Evolutionary conservation across 1,139 yeast genomes (phyloP).

Genomic region (Kodamaea suecica): DNA sequence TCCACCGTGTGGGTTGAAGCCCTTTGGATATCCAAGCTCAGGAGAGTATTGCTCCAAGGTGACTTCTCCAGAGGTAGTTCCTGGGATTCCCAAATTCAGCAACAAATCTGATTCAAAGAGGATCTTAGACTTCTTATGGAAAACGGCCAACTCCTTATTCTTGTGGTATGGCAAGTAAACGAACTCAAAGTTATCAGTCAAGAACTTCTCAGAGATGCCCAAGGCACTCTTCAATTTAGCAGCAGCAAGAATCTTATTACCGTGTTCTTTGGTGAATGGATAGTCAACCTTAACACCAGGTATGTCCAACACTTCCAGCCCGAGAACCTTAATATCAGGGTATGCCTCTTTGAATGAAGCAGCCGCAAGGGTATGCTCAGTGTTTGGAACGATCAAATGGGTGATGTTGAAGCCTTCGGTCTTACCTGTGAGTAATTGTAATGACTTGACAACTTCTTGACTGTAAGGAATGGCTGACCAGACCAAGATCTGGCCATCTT

Average conservation of each 20-base stretch:
- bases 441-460: slow-evolving; percentile 36
- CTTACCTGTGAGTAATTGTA: slow-evolving; percentile 32
- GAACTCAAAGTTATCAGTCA: slow-evolving; percentile 21
- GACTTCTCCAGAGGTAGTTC: slow-evolving; percentile 13
- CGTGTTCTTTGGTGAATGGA: slow-evolving; percentile 17
- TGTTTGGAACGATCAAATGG: slow-evolving; percentile 50
- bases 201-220: slow-evolving; percentile 19
- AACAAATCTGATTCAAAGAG: slow-evolving; percentile 24
- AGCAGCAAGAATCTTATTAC: slow-evolving; percentile 24
- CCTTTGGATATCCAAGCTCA: slow-evolving; percentile 18
- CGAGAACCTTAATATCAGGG: slow-evolving; percentile 49
- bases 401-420: slow-evolving; percentile 29
- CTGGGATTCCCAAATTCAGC: slow-evolving; percentile 20
- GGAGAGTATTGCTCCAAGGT: slow-evolving; percentile 24
- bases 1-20: slow-evolving; percentile 21
- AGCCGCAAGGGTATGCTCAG: slow-evolving; percentile 57
- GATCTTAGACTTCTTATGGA: slow-evolving; percentile 18
- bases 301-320: slow-evolving; percentile 36
- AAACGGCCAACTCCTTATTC: slow-evolving; percentile 23
- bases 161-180: slow-evolving; percentile 22
- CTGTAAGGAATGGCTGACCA: slow-evolving; percentile 66
- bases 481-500: slow-evolving; percentile 41
- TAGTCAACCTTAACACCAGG: slow-evolving; percentile 29
- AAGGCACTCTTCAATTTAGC: slow-evolving; percentile 22
- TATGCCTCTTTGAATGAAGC: slow-evolving; percentile 45